Evolutionary conservation across 2,329 filamentous ascomycete genomes (phyloP).

Genomic region (Cladophialophora chaetospira): DNA sequence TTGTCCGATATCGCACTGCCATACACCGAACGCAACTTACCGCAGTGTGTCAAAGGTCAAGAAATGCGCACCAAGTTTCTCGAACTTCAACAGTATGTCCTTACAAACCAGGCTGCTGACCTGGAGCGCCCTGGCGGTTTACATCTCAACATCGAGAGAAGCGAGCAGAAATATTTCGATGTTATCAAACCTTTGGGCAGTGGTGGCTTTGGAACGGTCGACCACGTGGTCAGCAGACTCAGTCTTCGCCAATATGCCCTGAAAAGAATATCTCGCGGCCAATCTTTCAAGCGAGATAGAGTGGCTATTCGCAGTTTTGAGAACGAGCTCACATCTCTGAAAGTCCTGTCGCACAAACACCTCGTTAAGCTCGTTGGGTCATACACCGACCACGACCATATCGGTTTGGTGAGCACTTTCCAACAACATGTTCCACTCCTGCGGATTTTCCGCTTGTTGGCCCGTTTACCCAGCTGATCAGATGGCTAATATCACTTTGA

Average conservation of each 20-base stretch:
- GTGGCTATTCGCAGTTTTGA: conserved; percentile 33
- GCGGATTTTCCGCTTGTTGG: no score
- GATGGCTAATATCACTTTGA: no score
- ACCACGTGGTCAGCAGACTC: conserved; percentile 29
- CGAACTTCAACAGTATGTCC: conserved; percentile 25
- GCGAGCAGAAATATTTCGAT: conserved; percentile 26
- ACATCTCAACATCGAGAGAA: conserved; percentile 23
- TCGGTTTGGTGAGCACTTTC: conserved; percentile 39
- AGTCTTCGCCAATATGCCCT: conserved; percentile 37
- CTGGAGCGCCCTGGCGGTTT: conserved; percentile 25
- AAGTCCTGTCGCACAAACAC: conserved; percentile 36
- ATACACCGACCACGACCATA: conserved; percentile 37
- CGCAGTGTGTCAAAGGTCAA: conserved; percentile 16
- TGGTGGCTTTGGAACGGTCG: conserved; percentile 33
- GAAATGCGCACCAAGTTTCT: conserved; percentile 20
- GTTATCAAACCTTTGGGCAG: conserved; percentile 28
- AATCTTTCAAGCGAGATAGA: conserved; percentile 27
- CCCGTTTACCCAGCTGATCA: no score
- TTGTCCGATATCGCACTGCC: conserved; percentile 31
- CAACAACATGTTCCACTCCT: no score
- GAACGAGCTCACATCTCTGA: conserved; percentile 36
- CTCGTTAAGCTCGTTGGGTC: conserved; percentile 37
- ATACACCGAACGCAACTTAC: conserved; percentile 28
- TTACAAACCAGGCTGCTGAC: conserved; percentile 24
- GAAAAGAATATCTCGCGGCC: conserved; percentile 35